phyloP scores from a whole-genome alignment of 805 yeast genomes.

The Saturnispora saitoi region DNA sequence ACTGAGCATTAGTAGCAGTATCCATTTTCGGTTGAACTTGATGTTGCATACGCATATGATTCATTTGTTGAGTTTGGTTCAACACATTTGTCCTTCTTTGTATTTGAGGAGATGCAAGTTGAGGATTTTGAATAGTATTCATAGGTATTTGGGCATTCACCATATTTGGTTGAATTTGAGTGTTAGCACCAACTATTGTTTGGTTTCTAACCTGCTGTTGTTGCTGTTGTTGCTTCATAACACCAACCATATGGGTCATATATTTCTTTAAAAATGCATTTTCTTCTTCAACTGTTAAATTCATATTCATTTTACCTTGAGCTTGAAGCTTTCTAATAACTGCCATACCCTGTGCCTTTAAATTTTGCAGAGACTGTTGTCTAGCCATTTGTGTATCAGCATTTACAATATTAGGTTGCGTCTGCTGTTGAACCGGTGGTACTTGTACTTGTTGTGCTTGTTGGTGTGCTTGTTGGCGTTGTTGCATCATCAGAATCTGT shows the following conservation, averaged over 20 bases:
- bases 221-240: conserved; percentile 16
- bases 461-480: conserved; percentile 11
- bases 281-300: conserved; percentile 29
- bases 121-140: not conserved
- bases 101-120: conserved; percentile 13
- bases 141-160: not conserved
- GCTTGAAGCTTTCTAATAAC: conserved; percentile 29
- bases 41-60: conserved; percentile 5
- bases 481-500: conserved; percentile 24
- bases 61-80: conserved; percentile 8
- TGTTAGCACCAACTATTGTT: not conserved
- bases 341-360: conserved; percentile 29
- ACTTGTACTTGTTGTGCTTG: conserved; percentile 12
- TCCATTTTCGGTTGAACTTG: not conserved
- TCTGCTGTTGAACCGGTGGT: conserved; percentile 6
- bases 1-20: not conserved
- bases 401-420: not conserved
- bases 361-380: conserved; percentile 19
- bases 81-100: conserved; percentile 6
- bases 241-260: conserved; percentile 24
- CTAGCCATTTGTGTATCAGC: conserved; percentile 7
- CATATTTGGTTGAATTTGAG: conserved; percentile 1
- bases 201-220: conserved; percentile 9
- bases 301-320: conserved; percentile 26
- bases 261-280: conserved; percentile 28